phyloP scores from a whole-genome alignment of 441 rosid species.

The Euphorbia schlechtendalii region DNA sequence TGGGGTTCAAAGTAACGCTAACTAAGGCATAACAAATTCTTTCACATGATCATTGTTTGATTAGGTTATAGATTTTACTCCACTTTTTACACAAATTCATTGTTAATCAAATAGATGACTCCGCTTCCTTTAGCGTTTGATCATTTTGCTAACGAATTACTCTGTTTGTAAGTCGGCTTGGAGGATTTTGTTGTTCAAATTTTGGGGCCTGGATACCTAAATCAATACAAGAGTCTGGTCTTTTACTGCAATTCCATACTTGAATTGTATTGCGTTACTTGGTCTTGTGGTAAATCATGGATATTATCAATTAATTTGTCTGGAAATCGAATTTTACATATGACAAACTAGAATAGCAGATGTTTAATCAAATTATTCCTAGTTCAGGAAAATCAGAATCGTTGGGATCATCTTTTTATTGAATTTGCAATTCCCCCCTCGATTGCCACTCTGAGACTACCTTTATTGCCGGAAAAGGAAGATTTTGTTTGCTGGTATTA shows the following conservation, averaged over 20 bases:
- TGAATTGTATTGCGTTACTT: not conserved
- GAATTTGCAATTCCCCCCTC: too few relatives aligned
- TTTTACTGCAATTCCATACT: not conserved
- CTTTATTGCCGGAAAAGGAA: too few relatives aligned
- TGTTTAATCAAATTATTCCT: not conserved
- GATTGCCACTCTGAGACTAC: too few relatives aligned
- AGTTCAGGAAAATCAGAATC: not conserved
- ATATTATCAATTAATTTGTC: too few relatives aligned
- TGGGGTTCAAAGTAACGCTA: not conserved
- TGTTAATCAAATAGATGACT: not conserved
- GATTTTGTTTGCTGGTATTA: too few relatives aligned
- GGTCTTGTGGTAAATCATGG: too few relatives aligned
- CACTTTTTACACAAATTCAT: not conserved
- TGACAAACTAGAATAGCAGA: not conserved
- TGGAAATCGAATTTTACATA: not conserved
- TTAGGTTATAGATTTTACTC: not conserved
- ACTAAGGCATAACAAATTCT: not conserved
- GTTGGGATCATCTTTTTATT: too few relatives aligned
- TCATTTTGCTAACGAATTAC: not conserved
- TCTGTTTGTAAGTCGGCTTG: too few relatives aligned
- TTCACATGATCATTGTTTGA: not conserved
- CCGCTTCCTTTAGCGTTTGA: not conserved
- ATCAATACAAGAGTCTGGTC: too few relatives aligned
- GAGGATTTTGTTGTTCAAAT: not conserved
- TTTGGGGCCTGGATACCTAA: not conserved